Conservation (phyloP, 1,139 yeast species). For the Suhomyces choctaworum region DNA sequence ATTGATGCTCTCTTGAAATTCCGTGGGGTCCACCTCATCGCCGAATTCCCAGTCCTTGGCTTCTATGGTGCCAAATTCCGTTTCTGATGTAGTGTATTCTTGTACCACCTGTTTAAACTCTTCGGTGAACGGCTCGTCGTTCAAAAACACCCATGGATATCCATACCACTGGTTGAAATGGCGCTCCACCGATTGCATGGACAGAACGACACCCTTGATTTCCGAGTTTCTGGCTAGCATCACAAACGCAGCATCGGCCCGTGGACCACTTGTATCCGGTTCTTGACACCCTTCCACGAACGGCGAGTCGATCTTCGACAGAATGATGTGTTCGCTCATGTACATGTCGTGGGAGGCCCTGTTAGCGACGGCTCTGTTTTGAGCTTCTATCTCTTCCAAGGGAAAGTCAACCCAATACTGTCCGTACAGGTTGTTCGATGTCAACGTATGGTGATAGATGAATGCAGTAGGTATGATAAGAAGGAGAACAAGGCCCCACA, state of each 20-base stretch:
- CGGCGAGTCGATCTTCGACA: constrained; percentile 38
- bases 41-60: constrained; percentile 64
- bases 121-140: constrained; percentile 70
- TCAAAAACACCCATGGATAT: constrained; percentile 86
- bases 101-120: constrained; percentile 56
- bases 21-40: constrained; percentile 26
- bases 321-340: constrained; percentile 29
- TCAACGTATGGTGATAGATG: neutral
- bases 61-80: constrained; percentile 70
- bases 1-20: constrained; percentile 53
- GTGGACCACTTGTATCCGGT: constrained; percentile 27
- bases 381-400: constrained; percentile 1
- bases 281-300: constrained; percentile 57
- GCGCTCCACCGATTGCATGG: constrained; percentile 72
- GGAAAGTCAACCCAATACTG: constrained; percentile 10
- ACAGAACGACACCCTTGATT: constrained; percentile 62
- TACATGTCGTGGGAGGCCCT: constrained; percentile 16
- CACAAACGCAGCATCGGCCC: constrained; percentile 81
- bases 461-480: neutral
- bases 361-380: neutral
- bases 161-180: constrained; percentile 89
- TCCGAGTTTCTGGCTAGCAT: constrained; percentile 79
- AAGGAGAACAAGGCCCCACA: too few relatives aligned
- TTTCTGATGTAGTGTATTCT: constrained; percentile 54
- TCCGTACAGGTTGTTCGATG: constrained; percentile 4